Evolutionary conservation across 1,139 yeast genomes (phyloP), one percentile per base, ranked within the genome.

Genomic region (Sugiyamaella japonica): DNA sequence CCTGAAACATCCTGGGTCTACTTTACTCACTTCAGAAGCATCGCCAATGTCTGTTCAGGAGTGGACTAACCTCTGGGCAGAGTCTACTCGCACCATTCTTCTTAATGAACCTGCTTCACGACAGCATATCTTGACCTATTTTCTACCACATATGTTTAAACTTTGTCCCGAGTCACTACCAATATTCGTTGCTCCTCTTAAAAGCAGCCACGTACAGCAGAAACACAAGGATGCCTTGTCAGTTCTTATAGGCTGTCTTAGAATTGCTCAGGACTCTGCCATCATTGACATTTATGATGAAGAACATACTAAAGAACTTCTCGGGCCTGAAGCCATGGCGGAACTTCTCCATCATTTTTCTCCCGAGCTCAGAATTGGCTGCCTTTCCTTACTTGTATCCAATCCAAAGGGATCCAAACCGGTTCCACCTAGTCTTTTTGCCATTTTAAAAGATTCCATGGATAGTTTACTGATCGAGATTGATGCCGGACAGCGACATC

Each of bases 401-500:
- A 79, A 89, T 0, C 77, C 82, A 0, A 86, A 86, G 64, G 79
- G 81, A 1, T 79, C 95, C 0, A 76, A 76, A 53, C 81, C 83
- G 0, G 76, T 90, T 7, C 74, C 80, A 0, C 53, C 69, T 0
- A 67, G 70, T 28, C 74, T 80, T 0, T 80, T 79, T 56, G 72
- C 74, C 0, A 64, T 78, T 1, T 63, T 88, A 1, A 63, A 69
- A 40, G 64, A 72, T 0, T 70, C 78, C 36, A 64, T 85, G 8
- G 80, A 79, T 38, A 56, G 69, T 9, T 76, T 84, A 58, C 77
- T 86, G 56, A 74, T 78, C 34, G 95, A 88, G 56, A 76, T 80
- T 10, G 82, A 85, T 50, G 77, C 89, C 12, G 93, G 85, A 56
- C 74, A 81, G 0, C 75, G 97, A 64, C 84, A 83, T 61, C 83